Base-by-base conservation (phyloP, 352 stramenopile species). In the Pythium vanterpoolii region DNA sequence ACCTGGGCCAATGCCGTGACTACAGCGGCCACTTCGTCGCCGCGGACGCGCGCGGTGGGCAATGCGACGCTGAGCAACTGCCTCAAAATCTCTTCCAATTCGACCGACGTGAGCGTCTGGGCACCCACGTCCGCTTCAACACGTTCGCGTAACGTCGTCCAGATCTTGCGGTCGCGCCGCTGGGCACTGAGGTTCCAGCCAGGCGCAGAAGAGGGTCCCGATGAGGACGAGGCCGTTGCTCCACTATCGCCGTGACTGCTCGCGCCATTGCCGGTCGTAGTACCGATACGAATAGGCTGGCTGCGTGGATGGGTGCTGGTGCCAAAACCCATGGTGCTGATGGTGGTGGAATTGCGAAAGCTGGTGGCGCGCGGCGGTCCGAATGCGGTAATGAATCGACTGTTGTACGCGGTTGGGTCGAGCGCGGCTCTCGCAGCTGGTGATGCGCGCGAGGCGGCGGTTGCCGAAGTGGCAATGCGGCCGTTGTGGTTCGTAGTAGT, bases 1-100 rank as follows among this genome's bases (percentile, higher is more conserved):
- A 92, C 64, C 21, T 83, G 72, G 9, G 66, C 74, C 33, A 93
- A 47, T 18, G 77, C 73, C 14, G 77, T 76, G 4, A 93, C 55
- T 55, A 91, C 72, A 5, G 74, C 64, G 26, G 83, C 83, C 8
- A 93, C 19, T 4, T 72, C 64, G n/a, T 72, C 84, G 45, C 78
- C 71, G 50, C 82, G 70, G 57, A 91, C 84, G 21, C 80, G 75
- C 44, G 81, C 54, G 39, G 85, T 89, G n/a, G 83, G 82, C 38
- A 90, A 57, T 31, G 69, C 40, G 21, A 91, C 61, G 42, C 43
- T 49, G 36, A 88, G 52, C n/a, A 91, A 58, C 57, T 93, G 81
- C 39, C 72, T 73, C 4, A 93, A 56, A n/a, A 90, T 87, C n/a
- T 93, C 84, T 39, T 93, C 81, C 52, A 91, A 60, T 42, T 93